Evolutionary conservation across 169 alveolate species (phyloP), one percentile per base, ranked within the genome.

Genomic region (Plasmodium malariae): DNA sequence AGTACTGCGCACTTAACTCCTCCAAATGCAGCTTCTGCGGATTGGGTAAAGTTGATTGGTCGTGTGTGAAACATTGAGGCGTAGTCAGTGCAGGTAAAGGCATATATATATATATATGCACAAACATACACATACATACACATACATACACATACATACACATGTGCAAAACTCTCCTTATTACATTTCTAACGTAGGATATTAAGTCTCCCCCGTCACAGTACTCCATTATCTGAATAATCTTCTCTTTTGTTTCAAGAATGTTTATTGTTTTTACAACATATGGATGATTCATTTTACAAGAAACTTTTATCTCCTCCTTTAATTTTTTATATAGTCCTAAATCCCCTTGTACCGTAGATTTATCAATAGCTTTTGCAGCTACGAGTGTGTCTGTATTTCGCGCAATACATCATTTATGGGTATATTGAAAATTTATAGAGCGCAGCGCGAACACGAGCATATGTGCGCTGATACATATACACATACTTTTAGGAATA

Each of bases 171-270:
- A 11, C 17, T 17, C 45, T 62, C 11, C 91, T 69, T 7, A 95
- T 92, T 74, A 92, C 92, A 70, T 95, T 95, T 73, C 95, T 94
- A n/a, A 97, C 95, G 92, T 95, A 95, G 54, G 95, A 94, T 60
- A 96, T 96, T 67, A 97, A 74, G 88, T 97, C 99, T 7, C 99
- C 99, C 19, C 98, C 98, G 70, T 95, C 95, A 65, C 96, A 93
- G 88, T 95, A 95, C 59, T 97, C 99, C 96, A 95, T 94, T 24
- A 96, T 93, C 43, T 96, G 88, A 78, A 93, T 93, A 76, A 96
- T 76, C 48, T 92, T 83, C n/a, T 92, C 94, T 28, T 73, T 90
- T 40, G 97, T 92, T 55, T 95, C 97, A 17, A 95, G 59, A 17
- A 93, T 78, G 24, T 89, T 95, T 30, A 92, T 74, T 32, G 96